Evolutionary conservation across 352 stramenopile genomes (phyloP).

Genomic region (Phytopythium vexans): DNA sequence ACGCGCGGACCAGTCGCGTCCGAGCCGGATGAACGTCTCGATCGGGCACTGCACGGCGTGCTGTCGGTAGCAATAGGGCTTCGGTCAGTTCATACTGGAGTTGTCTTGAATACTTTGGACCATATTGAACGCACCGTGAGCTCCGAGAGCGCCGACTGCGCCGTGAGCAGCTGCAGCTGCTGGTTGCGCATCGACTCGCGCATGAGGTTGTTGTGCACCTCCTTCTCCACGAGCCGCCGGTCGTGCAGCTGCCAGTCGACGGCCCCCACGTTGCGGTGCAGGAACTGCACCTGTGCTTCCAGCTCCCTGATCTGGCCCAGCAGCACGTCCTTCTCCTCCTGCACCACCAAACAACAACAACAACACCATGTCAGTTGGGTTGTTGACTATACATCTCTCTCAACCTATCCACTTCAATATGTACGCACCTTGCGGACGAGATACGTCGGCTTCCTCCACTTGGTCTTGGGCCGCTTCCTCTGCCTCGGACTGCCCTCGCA

Average conservation of each 20-base stretch:
- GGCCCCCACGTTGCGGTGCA: constrained; percentile 20
- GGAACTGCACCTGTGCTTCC: constrained; percentile 30
- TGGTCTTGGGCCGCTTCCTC: constrained; percentile 25
- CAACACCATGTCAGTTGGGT: neutral
- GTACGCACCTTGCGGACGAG: constrained; percentile 33
- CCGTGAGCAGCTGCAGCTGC: constrained; percentile 37
- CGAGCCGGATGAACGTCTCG: constrained; percentile 43
- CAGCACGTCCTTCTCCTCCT: constrained; percentile 42
- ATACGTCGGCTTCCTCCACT: constrained; percentile 41
- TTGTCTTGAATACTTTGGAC: neutral
- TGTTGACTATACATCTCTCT: neutral
- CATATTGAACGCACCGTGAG: constrained; percentile 17
- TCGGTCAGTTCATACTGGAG: neutral
- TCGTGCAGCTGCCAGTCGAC: constrained; percentile 4
- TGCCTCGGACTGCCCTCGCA: constrained; percentile 3
- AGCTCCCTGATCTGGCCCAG: constrained; percentile 33
- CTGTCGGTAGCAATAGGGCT: constrained; percentile 3
- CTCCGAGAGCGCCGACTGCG: constrained; percentile 43
- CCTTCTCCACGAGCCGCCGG: constrained; percentile 27
- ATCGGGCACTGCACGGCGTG: constrained; percentile 33
- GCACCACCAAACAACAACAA: neutral
- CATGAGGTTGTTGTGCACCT: constrained; percentile 42
- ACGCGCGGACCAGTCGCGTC: constrained; percentile 26
- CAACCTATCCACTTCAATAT: too few species aligned
- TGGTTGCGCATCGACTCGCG: constrained; percentile 44